Evolutionary conservation across 345 rosid species (phyloP).

Genomic region (Syzygium oleosum): DNA sequence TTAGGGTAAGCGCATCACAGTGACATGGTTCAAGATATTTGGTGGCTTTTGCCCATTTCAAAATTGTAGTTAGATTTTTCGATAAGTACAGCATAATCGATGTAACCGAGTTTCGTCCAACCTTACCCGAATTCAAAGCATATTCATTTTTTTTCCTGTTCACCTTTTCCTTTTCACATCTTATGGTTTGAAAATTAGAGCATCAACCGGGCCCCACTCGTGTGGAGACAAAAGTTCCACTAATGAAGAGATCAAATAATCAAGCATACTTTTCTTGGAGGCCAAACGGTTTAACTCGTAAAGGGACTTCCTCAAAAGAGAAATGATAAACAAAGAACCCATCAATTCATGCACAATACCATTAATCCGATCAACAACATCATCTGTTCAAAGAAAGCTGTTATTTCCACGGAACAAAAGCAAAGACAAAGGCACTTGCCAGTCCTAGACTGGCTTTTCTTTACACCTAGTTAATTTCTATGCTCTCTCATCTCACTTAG

Average conservation of each 20-base stretch:
- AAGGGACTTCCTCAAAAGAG: not conserved
- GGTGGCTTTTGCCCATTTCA: not conserved
- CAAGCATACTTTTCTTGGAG: not conserved
- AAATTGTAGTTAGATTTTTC: not conserved
- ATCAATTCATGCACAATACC: not conserved
- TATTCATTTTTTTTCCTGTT: not conserved
- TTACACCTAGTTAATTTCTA: not conserved
- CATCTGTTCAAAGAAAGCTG: not conserved
- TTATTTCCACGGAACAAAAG: not conserved
- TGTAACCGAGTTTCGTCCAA: not conserved
- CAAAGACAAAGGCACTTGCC: not conserved
- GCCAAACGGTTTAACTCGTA: not conserved
- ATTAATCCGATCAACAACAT: not conserved
- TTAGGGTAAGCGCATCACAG: no score
- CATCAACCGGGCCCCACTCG: not conserved
- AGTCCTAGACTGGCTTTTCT: not conserved
- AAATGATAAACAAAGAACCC: not conserved
- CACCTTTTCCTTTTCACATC: not conserved
- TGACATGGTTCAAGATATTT: no score
- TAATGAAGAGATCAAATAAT: not conserved
- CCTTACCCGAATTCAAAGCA: not conserved
- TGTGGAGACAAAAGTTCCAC: not conserved
- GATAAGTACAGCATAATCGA: not conserved
- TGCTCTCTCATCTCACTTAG: not conserved
- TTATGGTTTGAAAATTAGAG: not conserved